phyloP scores from a whole-genome alignment of 2,329 filamentous ascomycete genomes.

The Teratosphaeria pseudoeucalypti region DNA sequence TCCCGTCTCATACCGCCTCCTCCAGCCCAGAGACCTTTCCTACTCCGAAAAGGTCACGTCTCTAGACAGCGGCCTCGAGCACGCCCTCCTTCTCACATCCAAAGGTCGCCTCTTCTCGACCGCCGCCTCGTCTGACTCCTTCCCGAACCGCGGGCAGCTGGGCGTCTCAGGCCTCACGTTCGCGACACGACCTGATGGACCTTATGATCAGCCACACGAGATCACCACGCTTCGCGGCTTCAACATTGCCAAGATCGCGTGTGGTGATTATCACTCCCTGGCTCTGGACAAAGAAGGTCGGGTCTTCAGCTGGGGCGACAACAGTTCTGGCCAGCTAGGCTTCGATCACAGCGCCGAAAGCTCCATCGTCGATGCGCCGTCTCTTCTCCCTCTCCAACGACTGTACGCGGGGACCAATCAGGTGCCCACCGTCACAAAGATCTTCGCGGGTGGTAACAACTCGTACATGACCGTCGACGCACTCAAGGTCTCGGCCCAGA shows the following conservation, averaged over 20 bases:
- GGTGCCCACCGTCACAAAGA: constrained; percentile 57
- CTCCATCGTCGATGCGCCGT: constrained; percentile 57
- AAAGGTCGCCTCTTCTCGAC: constrained; percentile 79
- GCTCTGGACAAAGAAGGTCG: constrained; percentile 65
- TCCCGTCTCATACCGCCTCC: constrained; percentile 58
- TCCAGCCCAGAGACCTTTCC: constrained; percentile 54
- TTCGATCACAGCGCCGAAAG: constrained; percentile 56
- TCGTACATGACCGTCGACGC: constrained; percentile 83
- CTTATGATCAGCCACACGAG: constrained; percentile 76
- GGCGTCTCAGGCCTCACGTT: constrained; percentile 76
- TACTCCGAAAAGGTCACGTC: constrained; percentile 65
- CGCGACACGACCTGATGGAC: constrained; percentile 62
- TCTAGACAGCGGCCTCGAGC: constrained; percentile 70
- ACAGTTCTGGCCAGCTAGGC: constrained; percentile 84
- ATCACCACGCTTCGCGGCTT: constrained; percentile 60
- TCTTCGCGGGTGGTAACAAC: constrained; percentile 78
- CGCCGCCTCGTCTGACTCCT: constrained; percentile 68
- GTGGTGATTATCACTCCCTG: constrained; percentile 79
- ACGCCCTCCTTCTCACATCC: constrained; percentile 75
- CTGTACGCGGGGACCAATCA: constrained; percentile 55
- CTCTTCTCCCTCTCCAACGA: constrained; percentile 56
- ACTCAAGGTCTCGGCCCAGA: constrained; percentile 43
- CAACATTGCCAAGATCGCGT: constrained; percentile 62
- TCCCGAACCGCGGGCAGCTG: constrained; percentile 74
- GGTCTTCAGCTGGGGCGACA: constrained; percentile 84